phyloP scores from a whole-genome alignment of 2,329 filamentous ascomycete genomes.

The Exserohilum rostratum region DNA sequence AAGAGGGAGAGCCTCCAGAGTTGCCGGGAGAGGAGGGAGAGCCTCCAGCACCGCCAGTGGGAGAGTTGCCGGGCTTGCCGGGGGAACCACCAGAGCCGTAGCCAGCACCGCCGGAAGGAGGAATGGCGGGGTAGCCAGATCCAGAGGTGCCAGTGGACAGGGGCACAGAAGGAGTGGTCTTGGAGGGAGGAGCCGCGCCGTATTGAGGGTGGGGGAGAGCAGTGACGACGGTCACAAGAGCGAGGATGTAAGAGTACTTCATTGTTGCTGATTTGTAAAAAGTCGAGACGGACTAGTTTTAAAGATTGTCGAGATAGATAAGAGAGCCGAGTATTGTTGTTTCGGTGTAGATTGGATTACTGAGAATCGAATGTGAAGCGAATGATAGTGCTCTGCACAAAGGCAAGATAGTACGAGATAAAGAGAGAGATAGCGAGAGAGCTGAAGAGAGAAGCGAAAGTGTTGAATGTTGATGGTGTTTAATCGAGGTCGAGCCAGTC shows the following conservation, averaged over 20 bases:
- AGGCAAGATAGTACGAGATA: constrained; percentile 2
- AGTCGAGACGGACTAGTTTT: neutral
- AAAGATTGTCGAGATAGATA: neutral
- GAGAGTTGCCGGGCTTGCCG: neutral
- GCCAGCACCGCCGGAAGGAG: neutral
- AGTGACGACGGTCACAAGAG: constrained; percentile 8
- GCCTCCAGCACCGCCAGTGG: neutral
- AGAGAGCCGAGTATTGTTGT: neutral
- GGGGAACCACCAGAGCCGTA: neutral
- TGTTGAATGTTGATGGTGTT: constrained; percentile 10
- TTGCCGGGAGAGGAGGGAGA: neutral
- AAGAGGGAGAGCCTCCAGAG: neutral
- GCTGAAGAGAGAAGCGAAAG: constrained; percentile 6
- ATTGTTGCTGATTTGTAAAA: constrained; percentile 7
- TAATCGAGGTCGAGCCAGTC: neutral
- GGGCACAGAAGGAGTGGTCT: neutral
- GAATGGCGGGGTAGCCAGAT: constrained; percentile 1
- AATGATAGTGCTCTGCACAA: constrained; percentile 9
- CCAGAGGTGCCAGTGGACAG: constrained; percentile 1
- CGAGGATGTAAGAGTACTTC: constrained; percentile 13
- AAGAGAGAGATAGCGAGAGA: neutral
- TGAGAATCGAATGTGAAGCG: neutral
- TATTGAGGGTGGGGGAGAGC: constrained; percentile 11
- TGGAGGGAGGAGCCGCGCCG: neutral
- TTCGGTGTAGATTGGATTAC: neutral